Evolutionary conservation across 1,284 basidiomycete genomes (phyloP), one percentile per base, ranked within the genome.

Genomic region (Ceratobasidium sp.): DNA sequence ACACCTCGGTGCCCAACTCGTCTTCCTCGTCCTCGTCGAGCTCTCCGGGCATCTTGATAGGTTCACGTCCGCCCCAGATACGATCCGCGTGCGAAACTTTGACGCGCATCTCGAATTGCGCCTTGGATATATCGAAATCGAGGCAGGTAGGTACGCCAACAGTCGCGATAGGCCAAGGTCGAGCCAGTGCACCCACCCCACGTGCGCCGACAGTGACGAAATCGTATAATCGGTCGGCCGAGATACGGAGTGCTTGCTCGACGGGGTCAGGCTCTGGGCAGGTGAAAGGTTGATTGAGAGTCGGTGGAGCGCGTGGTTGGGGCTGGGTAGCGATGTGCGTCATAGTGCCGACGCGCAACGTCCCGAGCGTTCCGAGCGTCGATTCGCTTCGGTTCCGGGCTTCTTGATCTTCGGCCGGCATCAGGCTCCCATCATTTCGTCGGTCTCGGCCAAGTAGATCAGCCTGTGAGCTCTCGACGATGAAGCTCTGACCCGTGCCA

Each of bases 181-280:
- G 87, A 76, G 90, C 90, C 85, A 97, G 96, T 0, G 96, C 95
- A 23, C 91, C 89, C 23, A 93, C 87, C 0, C 96, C 96, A 20
- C 96, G 87, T 0, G 94, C 90, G 12, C 96, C 96, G 81, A 95
- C 90, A 0, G 93, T 91, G 20, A 96, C 84, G 83, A 96, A 92
- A 59, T 90, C 88, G 80, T 91, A 90, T 0, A 91, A 82, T 68
- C 84, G 80, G 3, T 82, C 81, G 15, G 78, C 54, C 12, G 78
- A 71, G 38, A 66, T 71, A 56, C n/a, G n/a, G n/a, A n/a, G n/a
- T n/a, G n/a, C n/a, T n/a, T n/a, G n/a, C n/a, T n/a, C n/a, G n/a
- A n/a, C 23, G 20, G 75, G 75, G 38, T 61, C 62, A 12, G 71
- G 71, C 13, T 50, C 40, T 23, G 50, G 17, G 59, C 48, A 73